Base-by-base conservation (phyloP, 495 filamentous ascomycete species). In the Beverwykella pulmonaria region DNA sequence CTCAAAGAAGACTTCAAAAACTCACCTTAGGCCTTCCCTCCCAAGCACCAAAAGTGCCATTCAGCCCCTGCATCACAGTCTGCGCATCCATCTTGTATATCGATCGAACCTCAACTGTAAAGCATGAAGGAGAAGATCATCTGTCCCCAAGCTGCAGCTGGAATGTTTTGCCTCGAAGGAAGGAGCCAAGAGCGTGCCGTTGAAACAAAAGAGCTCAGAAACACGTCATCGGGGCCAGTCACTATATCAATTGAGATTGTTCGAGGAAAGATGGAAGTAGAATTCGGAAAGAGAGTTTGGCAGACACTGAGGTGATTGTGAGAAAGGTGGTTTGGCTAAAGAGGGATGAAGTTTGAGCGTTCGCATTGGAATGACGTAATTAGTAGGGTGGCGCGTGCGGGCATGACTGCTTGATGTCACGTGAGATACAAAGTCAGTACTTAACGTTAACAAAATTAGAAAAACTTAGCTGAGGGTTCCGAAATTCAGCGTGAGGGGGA, bases 21-120 rank as follows among this genome's bases (percentile, higher is more conserved):
- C 59, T 34, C 27, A 61, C 59, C 47, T 61, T 61, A 19, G 30
- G 17, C 26, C 53, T 39, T 10, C 23, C 56, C 1, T 47, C 39
- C 56, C 56, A 59, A 9, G 56, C n/a, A 47, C 56, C 41, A 2
- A 59, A 2, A 6, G 14, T 48, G 7, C 56, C 39, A 48, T 59
- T 41, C 53, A 36, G 39, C 39, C 6, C 17, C 17, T 44, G 9
- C 39, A 44, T 44, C 39, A 44, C 39, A 44, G 17, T n/a, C 39
- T 15, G 32, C 32, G 12, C 32, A 34, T 3, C 39, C n/a, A n/a
- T n/a, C n/a, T n/a, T n/a, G n/a, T n/a, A n/a, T n/a, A n/a, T n/a
- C n/a, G n/a, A n/a, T n/a, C n/a, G n/a, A n/a, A n/a, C n/a, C n/a
- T n/a, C n/a, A n/a, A n/a, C n/a, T n/a, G n/a, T n/a, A n/a, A n/a